Base-by-base conservation (phyloP, 305 asterid species). In the Striga hermonthica region DNA sequence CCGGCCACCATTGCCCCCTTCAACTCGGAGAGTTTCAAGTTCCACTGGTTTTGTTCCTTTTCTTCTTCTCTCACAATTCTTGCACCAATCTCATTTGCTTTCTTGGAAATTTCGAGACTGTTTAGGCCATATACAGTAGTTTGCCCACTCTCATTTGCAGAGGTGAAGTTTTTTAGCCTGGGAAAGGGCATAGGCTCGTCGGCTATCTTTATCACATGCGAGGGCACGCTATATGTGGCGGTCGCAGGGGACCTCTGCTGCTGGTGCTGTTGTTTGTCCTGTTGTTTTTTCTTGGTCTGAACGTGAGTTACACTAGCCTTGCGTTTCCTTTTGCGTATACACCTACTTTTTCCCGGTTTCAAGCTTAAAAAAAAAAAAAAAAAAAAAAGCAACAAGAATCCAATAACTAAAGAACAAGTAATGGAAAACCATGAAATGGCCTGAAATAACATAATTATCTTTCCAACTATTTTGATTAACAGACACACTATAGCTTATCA, bases 21-120 rank as follows among this genome's bases (percentile, higher is more conserved):
- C 72, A 86, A 64, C 69, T 88, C 86, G 79, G 85, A 80, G 49
- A 85, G 82, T 76, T 79, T 83, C 74, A 83, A 65, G 57, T 81
- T 63, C 78, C 80, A 69, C 49, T 82, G 88, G 64, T 71, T 74
- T 47, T 66, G 76, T 66, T 75, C 89, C 47, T 63, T 70, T 48
- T 71, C 72, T 62, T 64, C 79, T 57, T 72, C 79, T 65, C 60
- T 72, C 80, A 65, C 72, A 59, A n/a, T 53, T 65, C 54, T 60
- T 67, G 34, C 73, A 56, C 78, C 85, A 75, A 76, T 80, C 56
- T 72, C 90, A 22, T 74, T 75, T 62, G 57, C 72, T 67, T 71
- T 56, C 68, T 70, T 75, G 73, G 79, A 76, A 49, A 50, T 65
- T 57, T 79, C 85, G n/a, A 62, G 58, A 55, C 38, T 48, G 67